Evolutionary conservation across 768 basidiomycete species (phyloP), one percentile per base, ranked within the genome.

Genomic region (Hebeloma cylindrosporum): DNA sequence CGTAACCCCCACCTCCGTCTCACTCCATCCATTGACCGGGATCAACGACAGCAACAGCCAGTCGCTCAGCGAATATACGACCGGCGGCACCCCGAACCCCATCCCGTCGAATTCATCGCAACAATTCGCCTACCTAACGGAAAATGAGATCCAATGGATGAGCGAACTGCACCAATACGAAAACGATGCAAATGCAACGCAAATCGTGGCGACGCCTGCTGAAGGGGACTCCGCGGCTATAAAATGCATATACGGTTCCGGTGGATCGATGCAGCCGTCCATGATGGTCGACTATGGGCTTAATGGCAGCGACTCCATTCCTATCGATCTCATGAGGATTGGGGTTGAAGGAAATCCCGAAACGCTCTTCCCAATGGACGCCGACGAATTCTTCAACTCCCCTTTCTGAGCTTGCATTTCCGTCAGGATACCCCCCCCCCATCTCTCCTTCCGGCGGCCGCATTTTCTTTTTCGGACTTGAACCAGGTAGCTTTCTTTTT

Each of bases 341-440:
- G 42, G 13, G 28, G 16, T 41, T 9, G 55, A 53, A 18, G 32
- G 34, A 26, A 47, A 40, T 30, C 46, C 60, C 13, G 61, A 62
- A 18, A 54, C 53, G 46, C 45, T 62, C 34, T 60, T 56, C 32
- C 40, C 55, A 16, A 62, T 62, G 54, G 61, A 64, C 42, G 48
- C 54, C 21, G 59, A 61, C 33, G 60, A 62, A 13, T 54, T 61
- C 45, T 58, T 61, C 30, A 47, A 38, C 29, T 50, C 55, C 26
- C 45, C 51, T 18, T 55, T 45, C 27, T 58, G 45, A 54, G 21
- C 31, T 39, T 29, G n/a, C n/a, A n/a, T 34, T 22, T 32, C 40
- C 30, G 4, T 45, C 35, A 27, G 9, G 26, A 29, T 49, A 18
- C 14, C 25, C 18, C 33, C 34, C 38, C 43, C 14, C 40, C 32